Percentiles rank a stretch among this genome's conserved stretches.
phyloP scores from a whole-genome alignment of 2,329 filamentous ascomycete genomes.

The Penicillium digitatum region DNA sequence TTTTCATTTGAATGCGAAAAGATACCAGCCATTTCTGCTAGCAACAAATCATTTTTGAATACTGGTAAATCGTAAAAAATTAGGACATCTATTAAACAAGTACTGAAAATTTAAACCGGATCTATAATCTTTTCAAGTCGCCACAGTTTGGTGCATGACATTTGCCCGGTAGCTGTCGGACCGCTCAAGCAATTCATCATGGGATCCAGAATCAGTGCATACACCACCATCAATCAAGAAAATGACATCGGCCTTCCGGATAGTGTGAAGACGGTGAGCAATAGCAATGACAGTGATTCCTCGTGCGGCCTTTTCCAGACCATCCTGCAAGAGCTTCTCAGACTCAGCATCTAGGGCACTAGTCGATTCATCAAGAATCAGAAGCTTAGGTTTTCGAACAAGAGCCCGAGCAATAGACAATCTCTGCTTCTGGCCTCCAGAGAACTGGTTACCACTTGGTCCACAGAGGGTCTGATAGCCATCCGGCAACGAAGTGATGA shows the following conservation, averaged over 20 bases:
- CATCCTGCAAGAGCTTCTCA: constrained; percentile 47
- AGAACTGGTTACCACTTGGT: constrained; percentile 51
- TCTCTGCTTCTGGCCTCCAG: constrained; percentile 57
- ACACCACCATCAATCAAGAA: constrained; percentile 69
- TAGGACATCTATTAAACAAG: constrained; percentile 3
- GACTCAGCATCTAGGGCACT: constrained; percentile 56
- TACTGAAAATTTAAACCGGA: background rate
- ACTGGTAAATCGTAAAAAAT: background rate
- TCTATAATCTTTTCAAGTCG: constrained; percentile 12
- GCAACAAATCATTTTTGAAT: background rate
- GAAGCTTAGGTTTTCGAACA: constrained; percentile 51
- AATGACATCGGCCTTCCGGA: constrained; percentile 71
- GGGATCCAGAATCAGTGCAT: constrained; percentile 60
- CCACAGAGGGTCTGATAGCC: constrained; percentile 55
- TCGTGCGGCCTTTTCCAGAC: constrained; percentile 32
- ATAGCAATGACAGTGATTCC: constrained; percentile 42
- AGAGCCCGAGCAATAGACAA: constrained; percentile 57
- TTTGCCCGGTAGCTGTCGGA: constrained; percentile 42
- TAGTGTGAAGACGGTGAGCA: constrained; percentile 42
- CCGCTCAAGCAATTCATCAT: constrained; percentile 55
- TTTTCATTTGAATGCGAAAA: background rate
- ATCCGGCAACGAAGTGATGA: constrained; percentile 58
- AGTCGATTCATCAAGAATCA: constrained; percentile 61
- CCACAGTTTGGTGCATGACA: constrained; percentile 38
- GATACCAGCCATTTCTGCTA: background rate